phyloP scores from a whole-genome alignment of 148 eudicot species.

The Camellia granthamiana region DNA sequence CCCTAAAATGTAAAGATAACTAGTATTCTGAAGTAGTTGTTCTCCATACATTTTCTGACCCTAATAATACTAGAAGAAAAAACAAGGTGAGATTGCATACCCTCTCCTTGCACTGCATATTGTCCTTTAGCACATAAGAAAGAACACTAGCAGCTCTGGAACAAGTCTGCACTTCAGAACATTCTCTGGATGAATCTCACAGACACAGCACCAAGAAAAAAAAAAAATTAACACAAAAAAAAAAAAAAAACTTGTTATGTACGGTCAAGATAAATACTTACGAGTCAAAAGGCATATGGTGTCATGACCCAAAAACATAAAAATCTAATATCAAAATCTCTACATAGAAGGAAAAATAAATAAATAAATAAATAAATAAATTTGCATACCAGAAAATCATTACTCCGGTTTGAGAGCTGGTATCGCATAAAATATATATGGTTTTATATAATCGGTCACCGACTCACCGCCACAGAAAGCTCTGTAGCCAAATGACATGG shows the following conservation, averaged over 20 bases:
- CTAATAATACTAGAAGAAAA: background rate
- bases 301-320: too few relatives aligned
- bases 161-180: conserved; percentile 54
- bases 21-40: background rate
- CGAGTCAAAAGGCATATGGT: background rate
- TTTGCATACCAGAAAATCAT: too few relatives aligned
- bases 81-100: conserved; percentile 32
- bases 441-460: too few relatives aligned
- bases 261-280: background rate
- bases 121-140: conserved; percentile 71
- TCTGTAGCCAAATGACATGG: too few relatives aligned
- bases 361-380: too few relatives aligned
- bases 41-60: background rate
- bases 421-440: too few relatives aligned
- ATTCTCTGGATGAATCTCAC: background rate
- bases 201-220: conserved; percentile 12
- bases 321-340: too few relatives aligned
- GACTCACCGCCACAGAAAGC: too few relatives aligned
- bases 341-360: too few relatives aligned
- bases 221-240: background rate
- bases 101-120: conserved; percentile 80
- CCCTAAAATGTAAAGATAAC: too few relatives aligned
- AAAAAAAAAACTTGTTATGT: background rate
- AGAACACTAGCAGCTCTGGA: conserved; percentile 86
- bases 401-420: too few relatives aligned